Conservation (phyloP, 768 basidiomycete species). For the Ramaria sp. region DNA sequence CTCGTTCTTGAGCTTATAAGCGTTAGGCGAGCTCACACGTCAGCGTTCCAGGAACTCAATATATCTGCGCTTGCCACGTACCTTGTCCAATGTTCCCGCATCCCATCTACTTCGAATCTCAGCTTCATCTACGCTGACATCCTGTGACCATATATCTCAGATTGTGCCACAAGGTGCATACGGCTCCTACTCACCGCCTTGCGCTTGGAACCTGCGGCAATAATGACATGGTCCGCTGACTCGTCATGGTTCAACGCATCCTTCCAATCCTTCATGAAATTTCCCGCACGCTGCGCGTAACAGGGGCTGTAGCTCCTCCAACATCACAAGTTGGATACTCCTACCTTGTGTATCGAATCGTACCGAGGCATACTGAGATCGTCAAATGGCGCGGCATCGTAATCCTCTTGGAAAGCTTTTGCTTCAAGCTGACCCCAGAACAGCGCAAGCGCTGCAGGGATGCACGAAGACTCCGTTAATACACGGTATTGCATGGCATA, state of each 20-base stretch:
- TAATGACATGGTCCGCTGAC: slow-evolving; percentile 42
- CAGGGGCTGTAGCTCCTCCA: background rate
- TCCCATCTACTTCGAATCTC: slow-evolving; percentile 64
- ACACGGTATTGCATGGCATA: background rate
- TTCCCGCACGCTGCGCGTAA: slow-evolving; percentile 49
- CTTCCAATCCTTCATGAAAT: slow-evolving; percentile 64
- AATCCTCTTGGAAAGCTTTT: slow-evolving; percentile 86
- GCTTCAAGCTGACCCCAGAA: slow-evolving; percentile 90
- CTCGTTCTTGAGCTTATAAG: slow-evolving; percentile 55
- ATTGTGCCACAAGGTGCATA: slow-evolving; percentile 6
- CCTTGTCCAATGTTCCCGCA: slow-evolving; percentile 53
- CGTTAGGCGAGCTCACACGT: background rate
- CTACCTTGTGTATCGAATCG: slow-evolving; percentile 72
- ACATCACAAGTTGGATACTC: background rate
- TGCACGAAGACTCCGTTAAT: background rate
- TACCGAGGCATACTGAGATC: slow-evolving; percentile 75
- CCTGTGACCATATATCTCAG: slow-evolving; percentile 27
- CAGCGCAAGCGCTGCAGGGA: slow-evolving; percentile 56
- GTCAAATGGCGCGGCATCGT: slow-evolving; percentile 63
- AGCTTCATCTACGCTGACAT: slow-evolving; percentile 54
- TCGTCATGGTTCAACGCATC: slow-evolving; percentile 48
- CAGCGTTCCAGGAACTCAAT: background rate
- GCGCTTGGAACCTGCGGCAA: slow-evolving; percentile 38
- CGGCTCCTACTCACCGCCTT: slow-evolving; percentile 46
- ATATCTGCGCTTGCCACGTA: slow-evolving; percentile 20